Evolutionary conservation across 2,329 filamentous ascomycete genomes (phyloP), one percentile per base, ranked within the genome.

Genomic region (Diaporthe humulicola): DNA sequence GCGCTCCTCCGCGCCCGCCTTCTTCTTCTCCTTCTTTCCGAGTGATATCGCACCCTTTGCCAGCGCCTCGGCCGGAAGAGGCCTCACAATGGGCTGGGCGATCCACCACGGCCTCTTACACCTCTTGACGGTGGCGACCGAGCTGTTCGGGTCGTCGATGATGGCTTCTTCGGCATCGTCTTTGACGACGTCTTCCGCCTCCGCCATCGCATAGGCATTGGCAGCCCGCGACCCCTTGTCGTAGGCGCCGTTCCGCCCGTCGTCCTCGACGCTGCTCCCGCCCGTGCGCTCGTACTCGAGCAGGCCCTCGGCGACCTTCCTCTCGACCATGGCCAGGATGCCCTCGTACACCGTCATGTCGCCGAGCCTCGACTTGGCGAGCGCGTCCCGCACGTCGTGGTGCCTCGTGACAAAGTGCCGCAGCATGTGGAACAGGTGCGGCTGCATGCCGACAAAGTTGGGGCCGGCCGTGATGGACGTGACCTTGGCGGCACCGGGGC

Each of bases 391-490:
- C 42, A 98, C 92, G 78, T 97, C 90, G 33, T 94, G 96, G 83
- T 98, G 94, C 76, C 88, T 90, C 2, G 92, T 88, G 45, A 99
- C 92, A 33, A 98, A 90, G 42, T 96, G 92, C 22, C 96, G 91
- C 30, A 98, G 89, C 36, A 99, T 90, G 82, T 98, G 94, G 87
- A 99, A 99, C 57, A 98, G 90, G 83, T 99, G 97, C 0, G 95
- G 92, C 83, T 98, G 96, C 88, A 98, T 94, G 45, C 92, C 92
- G 15, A 90, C 88, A 64, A 98, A 87, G 82, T 97, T 98, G 4
- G 86, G 90, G 81, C 75, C 75, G n/a, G 75, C 75, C 54, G 70
- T 74, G 30, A 67, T 66, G 28, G 73, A 74, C 52, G 73, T 76
- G 54, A 76, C 45, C 73, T 57, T 76, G 69, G n/a, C 61, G 83